Evolutionary conservation across 1,284 basidiomycete genomes (phyloP), one percentile per base, ranked within the genome.

Genomic region (Ganoderma meredithae): DNA sequence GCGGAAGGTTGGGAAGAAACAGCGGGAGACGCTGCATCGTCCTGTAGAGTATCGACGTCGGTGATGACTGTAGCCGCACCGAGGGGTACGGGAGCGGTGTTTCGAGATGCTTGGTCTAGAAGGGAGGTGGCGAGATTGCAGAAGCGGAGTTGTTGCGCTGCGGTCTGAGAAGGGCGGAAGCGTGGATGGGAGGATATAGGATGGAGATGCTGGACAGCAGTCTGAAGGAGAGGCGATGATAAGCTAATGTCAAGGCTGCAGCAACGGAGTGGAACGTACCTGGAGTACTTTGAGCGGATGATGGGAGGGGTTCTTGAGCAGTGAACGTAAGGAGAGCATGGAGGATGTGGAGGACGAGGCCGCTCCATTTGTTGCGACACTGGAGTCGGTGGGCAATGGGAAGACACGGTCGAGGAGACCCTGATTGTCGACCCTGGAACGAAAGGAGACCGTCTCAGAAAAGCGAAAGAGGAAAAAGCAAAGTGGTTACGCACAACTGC

Each of bases 321-420:
- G 83, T 0, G 85, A 80, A 56, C 92, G 88, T 61, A 94, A 82
- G 9, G 92, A 93, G 70, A 83, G 82, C 0, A 85, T 81, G 47
- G 76, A 76, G 6, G 79, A 72, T 19, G 76, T 69, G 27, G 74
- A 69, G 52, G 69, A 67, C 2, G 74, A 66, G 17, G 67, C 60
- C 25, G 75, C 67, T 33, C 74, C 75, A 76, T 79, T 56, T 1
- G 79, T 75, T 19, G 81, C 78, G 19, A 81, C 76, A 63, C 76
- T 76, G 43, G 80, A 74, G 68, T 82, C 78, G n/a, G 77, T 72
- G 17, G 84, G 80, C 8, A 89, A 79, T 25, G 90, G 87, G 76
- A 92, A 91, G 71, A 92, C 90, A 73, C 92, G 89, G 83, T 94
- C 91, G n/a, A 95, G 87, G 3, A 94, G 82, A 63, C 89, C 90